phyloP scores from a whole-genome alignment of 257 asterid genomes.

The Solanum infundibuliforme region DNA sequence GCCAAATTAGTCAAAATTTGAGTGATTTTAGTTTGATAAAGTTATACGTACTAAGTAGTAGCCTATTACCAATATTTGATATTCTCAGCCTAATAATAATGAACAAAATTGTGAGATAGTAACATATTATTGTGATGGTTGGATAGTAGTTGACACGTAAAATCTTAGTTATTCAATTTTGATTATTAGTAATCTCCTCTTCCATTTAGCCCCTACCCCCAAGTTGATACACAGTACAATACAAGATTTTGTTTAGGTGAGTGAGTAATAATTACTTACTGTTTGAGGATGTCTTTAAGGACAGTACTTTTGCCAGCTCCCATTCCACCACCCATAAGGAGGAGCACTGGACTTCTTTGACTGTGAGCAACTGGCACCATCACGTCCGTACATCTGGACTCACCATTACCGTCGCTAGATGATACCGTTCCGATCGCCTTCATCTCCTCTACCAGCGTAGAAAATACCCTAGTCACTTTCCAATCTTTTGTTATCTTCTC shows the following conservation, averaged over 20 bases:
- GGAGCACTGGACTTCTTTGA: constrained; percentile 76
- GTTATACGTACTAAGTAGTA: not conserved
- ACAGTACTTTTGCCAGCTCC: constrained; percentile 99
- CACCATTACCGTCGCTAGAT: not conserved
- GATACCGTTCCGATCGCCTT: constrained; percentile 46
- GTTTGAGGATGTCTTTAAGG: constrained; percentile 82
- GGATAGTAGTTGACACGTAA: too few relatives aligned
- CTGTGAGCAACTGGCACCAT: constrained; percentile 75
- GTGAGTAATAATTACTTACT: constrained; percentile 22
- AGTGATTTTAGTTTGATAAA: too few relatives aligned
- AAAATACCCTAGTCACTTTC: constrained; percentile 60
- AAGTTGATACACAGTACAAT: not conserved
- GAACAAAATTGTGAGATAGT: not conserved
- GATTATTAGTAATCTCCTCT: too few relatives aligned
- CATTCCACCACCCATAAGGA: constrained; percentile 98
- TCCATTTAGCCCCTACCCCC: not conserved
- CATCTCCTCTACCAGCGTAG: constrained; percentile 80
- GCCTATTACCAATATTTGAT: not conserved
- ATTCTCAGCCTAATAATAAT: not conserved
- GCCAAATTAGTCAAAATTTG: not conserved
- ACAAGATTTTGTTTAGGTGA: not conserved
- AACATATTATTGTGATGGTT: not conserved
- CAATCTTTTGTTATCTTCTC: constrained; percentile 63
- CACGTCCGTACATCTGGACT: constrained; percentile 44
- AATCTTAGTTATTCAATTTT: not conserved